Evolutionary conservation across 2,329 filamentous ascomycete species (phyloP).

Genomic region (Aureobasidium sp.): DNA sequence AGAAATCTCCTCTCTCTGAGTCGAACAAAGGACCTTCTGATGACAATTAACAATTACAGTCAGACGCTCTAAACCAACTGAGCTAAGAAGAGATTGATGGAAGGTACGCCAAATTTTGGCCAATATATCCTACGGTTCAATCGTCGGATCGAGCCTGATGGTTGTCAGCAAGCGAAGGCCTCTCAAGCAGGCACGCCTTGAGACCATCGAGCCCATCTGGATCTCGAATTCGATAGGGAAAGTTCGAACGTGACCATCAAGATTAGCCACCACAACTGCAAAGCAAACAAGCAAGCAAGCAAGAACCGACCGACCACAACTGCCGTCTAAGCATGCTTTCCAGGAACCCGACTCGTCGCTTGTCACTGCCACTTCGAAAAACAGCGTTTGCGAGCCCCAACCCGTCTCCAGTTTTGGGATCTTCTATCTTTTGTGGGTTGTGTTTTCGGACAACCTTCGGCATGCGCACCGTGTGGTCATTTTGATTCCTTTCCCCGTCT

Average conservation of each 20-base stretch:
- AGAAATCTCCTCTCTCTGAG: slow-evolving; percentile 1
- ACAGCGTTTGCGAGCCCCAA: neutral
- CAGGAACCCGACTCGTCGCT: neutral
- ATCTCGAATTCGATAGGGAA: no score
- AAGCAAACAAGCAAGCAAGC: neutral
- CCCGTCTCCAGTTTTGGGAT: neutral
- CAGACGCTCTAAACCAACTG: slow-evolving; percentile 9
- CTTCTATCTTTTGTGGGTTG: neutral
- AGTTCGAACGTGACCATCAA: no score
- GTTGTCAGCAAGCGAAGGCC: no score
- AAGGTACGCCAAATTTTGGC: no score
- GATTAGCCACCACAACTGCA: neutral
- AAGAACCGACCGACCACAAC: neutral
- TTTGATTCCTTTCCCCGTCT: neutral
- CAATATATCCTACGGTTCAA: no score
- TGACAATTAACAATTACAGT: slow-evolving; percentile 7
- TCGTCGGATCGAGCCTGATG: no score
- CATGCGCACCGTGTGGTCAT: neutral
- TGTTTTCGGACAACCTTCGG: neutral
- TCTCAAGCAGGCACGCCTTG: no score
- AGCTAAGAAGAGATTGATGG: slow-evolving; percentile 2
- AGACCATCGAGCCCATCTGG: no score
- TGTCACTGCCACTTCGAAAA: neutral
- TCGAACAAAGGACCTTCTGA: slow-evolving; percentile 9
- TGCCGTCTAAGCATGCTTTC: neutral